Evolutionary conservation across 805 yeast genomes (phyloP).

Genomic region (Candida odintsovae): DNA sequence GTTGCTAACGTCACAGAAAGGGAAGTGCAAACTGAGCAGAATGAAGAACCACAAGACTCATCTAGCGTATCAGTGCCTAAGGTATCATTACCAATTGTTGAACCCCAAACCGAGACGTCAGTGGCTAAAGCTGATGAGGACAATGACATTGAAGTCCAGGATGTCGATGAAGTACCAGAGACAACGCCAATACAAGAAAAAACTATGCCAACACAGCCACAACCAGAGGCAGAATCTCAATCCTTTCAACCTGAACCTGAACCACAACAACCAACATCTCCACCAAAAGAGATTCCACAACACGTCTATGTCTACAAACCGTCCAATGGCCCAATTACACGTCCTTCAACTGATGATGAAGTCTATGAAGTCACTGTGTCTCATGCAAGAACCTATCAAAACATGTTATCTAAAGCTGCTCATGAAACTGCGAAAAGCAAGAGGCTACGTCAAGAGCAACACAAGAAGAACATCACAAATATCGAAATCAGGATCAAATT

Average conservation of each 20-base stretch:
- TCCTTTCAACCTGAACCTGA: neutral
- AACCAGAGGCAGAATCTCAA: constrained; percentile 1
- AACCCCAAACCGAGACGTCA: neutral
- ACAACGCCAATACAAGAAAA: neutral
- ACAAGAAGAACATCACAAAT: constrained; percentile 22
- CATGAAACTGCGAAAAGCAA: constrained; percentile 34
- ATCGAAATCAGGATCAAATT: constrained; percentile 44
- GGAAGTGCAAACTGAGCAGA: neutral
- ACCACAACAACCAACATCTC: neutral
- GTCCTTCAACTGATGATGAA: constrained; percentile 28
- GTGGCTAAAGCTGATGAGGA: neutral
- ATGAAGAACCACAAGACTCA: neutral
- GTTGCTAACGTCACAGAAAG: constrained; percentile 1
- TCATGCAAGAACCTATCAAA: constrained; percentile 50
- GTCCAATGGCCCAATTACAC: constrained; percentile 9
- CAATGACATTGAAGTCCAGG: neutral
- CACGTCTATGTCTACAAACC: constrained; percentile 22
- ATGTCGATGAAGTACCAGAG: neutral
- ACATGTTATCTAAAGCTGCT: constrained; percentile 39
- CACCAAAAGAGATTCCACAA: constrained; percentile 13
- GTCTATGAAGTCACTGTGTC: constrained; percentile 41
- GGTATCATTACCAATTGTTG: neutral
- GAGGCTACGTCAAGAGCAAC: constrained; percentile 26
- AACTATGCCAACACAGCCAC: constrained; percentile 1
- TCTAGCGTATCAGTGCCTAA: too few relatives aligned